Evolutionary conservation across 2,329 filamentous ascomycete species (phyloP), one percentile per base, ranked within the genome.

Genomic region (Ophiostoma sp.): DNA sequence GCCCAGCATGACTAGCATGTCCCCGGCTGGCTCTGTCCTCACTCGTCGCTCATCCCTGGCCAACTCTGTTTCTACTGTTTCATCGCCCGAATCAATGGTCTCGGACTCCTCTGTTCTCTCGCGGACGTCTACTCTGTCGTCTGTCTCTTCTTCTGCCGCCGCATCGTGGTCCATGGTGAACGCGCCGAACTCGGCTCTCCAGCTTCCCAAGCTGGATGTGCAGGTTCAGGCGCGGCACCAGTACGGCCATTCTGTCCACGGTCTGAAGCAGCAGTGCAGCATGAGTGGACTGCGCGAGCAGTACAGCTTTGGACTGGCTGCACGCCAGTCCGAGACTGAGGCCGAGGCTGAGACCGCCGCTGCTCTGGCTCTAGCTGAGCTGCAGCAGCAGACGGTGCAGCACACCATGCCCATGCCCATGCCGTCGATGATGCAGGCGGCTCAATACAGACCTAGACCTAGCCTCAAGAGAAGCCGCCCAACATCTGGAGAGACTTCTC

Each of bases 11-110:
- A 75, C 0, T 38, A 79, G 79, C 4, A 82, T 83, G 4, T 87
- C 86, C 27, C 85, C 85, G 40, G 80, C 82, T 73, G 79, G 78
- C 72, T 82, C 82, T 73, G 75, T 79, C 66, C 78, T 80, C 2
- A 77, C 79, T 49, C 86, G 86, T 70, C 85, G 86, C 70, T 87
- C 86, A 14, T 88, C 86, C 16, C 82, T 88, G 70, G 86, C 85
- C 75, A 87, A 83, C 74, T 87, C 86, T 18, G 79, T 86, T 73
- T 89, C 86, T 40, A 85, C 84, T 42, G 83, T 84, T 45, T 89
- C 87, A 69, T 89, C 87, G 41, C 87, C 87, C 71, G 86, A 89
- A 75, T 89, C 87, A 68, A 88, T 89, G 86, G 78, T 89, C 63
- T 88, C 87, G 69, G 87, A 89, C 75, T 80, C 81, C 69, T 88